Percentiles rank a stretch among this genome's conserved stretches.
Conservation (phyloP, 2,329 filamentous ascomycete species). For the Didymella pomorum region DNA sequence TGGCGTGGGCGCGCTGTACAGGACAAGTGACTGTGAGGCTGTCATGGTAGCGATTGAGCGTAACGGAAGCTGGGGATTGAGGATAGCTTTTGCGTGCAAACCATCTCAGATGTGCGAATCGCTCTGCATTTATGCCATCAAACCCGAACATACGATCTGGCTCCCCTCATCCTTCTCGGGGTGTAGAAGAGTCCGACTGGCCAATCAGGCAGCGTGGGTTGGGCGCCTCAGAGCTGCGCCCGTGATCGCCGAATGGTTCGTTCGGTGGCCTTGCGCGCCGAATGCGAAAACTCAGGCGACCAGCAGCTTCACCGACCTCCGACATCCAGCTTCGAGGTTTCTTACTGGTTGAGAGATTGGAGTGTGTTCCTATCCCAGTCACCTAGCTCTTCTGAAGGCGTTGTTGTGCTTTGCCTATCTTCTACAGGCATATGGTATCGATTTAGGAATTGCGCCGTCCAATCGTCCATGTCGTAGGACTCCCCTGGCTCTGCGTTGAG, state of each 20-base stretch:
- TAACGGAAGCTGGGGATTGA: not conserved
- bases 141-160: not conserved
- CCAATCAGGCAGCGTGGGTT: not conserved
- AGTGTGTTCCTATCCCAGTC: constrained; percentile 12
- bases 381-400: constrained; percentile 4
- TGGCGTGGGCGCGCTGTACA: constrained; percentile 18
- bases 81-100: not conserved
- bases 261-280: constrained; percentile 5
- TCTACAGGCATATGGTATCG: constrained; percentile 16
- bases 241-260: not conserved
- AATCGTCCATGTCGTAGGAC: constrained; percentile 12
- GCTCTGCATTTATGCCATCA: constrained; percentile 3
- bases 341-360: constrained; percentile 6
- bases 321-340: not conserved
- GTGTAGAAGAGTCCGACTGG: not conserved
- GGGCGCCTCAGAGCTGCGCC: not conserved
- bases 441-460: constrained; percentile 15
- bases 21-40: constrained; percentile 23
- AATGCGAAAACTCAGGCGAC: not conserved
- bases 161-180: not conserved
- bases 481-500: constrained; percentile 11
- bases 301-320: constrained; percentile 1
- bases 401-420: constrained; percentile 6
- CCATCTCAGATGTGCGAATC: not conserved
- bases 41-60: constrained; percentile 21